Evolutionary conservation across 306 rosid species (phyloP).

Genomic region (Parietaria judaica): DNA sequence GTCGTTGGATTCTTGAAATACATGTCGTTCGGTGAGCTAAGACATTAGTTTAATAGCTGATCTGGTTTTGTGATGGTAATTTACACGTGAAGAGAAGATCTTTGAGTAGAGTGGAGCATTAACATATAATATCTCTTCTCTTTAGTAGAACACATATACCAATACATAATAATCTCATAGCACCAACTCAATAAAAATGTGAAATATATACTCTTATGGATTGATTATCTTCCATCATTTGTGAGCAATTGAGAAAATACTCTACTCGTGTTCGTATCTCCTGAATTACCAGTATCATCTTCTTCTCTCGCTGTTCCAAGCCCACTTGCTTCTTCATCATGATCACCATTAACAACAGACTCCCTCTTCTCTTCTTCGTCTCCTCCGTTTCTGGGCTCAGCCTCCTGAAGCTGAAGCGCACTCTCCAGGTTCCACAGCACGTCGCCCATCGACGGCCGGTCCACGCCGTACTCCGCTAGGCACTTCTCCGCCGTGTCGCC

Average conservation of each 20-base stretch:
- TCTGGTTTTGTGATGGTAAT: no score
- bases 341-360: background rate
- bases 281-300: constrained; percentile 36
- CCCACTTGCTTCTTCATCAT: constrained; percentile 12
- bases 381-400: constrained; percentile 29
- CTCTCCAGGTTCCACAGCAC: constrained; percentile 91
- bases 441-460: constrained; percentile 97
- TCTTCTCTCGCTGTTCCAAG: constrained; percentile 25
- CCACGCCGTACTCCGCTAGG: constrained; percentile 86
- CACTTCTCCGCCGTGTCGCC: constrained; percentile 98
- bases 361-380: constrained; percentile 7
- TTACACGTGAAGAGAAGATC: no score
- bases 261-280: constrained; percentile 45
- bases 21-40: no score
- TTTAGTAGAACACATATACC: no score
- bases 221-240: constrained; percentile 66
- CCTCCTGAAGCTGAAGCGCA: constrained; percentile 88
- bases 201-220: no score
- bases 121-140: no score
- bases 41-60: no score
- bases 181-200: no score
- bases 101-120: no score
- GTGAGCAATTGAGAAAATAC: constrained; percentile 88
- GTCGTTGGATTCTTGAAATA: no score
- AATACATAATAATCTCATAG: no score